phyloP scores from a whole-genome alignment of 1,284 basidiomycete genomes.

The Gymnopus androsaceus region DNA sequence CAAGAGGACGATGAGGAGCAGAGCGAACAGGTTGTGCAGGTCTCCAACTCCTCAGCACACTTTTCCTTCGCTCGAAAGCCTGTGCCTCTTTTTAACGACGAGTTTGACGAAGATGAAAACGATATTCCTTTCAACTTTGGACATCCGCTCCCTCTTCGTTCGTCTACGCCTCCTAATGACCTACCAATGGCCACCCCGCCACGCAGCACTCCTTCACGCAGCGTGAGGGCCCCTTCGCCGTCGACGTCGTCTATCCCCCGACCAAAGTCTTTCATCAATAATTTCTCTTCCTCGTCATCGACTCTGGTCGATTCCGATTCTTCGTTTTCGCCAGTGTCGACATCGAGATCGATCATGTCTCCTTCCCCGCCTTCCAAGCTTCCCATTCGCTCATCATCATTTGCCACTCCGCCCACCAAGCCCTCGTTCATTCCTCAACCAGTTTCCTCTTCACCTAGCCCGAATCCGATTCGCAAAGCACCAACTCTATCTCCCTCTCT shows the following conservation, averaged over 20 bases:
- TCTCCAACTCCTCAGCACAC: slow-evolving; percentile 16
- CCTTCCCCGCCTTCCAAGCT: slow-evolving; percentile 22
- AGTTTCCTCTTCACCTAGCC: slow-evolving; percentile 39
- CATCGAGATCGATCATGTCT: slow-evolving; percentile 15
- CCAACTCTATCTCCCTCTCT: slow-evolving; percentile 23
- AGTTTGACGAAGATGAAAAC: slow-evolving; percentile 30
- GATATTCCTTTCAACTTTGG: slow-evolving; percentile 27
- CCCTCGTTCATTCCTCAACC: slow-evolving; percentile 58
- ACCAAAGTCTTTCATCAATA: slow-evolving; percentile 29
- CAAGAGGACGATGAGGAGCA: neutral
- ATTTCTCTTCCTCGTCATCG: slow-evolving; percentile 28
- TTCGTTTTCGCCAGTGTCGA: too few species aligned
- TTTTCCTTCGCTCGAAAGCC: neutral
- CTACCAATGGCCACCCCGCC: slow-evolving; percentile 18
- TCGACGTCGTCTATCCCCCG: slow-evolving; percentile 59
- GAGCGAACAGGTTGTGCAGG: slow-evolving; percentile 11
- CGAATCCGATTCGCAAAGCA: slow-evolving; percentile 33
- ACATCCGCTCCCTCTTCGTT: slow-evolving; percentile 22
- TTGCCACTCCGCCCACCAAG: slow-evolving; percentile 45
- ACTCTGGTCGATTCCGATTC: slow-evolving; percentile 16
- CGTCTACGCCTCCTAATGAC: slow-evolving; percentile 14
- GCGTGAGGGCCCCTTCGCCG: slow-evolving; percentile 26
- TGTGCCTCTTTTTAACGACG: slow-evolving; percentile 23
- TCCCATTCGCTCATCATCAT: slow-evolving; percentile 27
- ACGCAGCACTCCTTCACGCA: too few species aligned